These are phyloP conservation scores for Xylona heveae DNA, from an alignment of 495 filamentous ascomycete species.

Conservation along the genomic window DNA sequence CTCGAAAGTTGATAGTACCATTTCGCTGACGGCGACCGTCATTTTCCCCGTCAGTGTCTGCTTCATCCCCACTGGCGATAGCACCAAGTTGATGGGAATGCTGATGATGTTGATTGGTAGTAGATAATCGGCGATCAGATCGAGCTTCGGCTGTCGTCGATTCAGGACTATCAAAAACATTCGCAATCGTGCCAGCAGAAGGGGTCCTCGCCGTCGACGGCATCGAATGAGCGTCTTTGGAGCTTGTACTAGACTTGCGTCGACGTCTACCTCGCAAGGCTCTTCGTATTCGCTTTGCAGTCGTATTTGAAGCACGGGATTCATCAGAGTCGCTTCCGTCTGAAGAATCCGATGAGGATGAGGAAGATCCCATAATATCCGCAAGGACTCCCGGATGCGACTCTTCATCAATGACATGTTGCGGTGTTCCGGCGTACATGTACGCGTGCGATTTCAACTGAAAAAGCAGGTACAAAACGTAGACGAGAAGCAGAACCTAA, in stretches of 20 bases:
- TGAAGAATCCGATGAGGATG: conserved; percentile 28
- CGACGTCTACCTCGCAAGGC: conserved; percentile 44
- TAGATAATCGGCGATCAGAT: conserved; percentile 1
- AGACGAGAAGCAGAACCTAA: conserved; percentile 58
- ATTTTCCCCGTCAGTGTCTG: conserved; percentile 19
- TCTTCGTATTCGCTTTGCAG: conserved; percentile 50
- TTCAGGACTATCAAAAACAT: conserved; percentile 16
- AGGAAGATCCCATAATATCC: conserved; percentile 53
- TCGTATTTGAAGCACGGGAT: conserved; percentile 47
- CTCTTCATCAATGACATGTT: conserved; percentile 62
- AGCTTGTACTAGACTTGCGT: conserved; percentile 54
- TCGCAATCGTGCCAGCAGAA: conserved; percentile 17
- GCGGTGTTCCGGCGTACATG: conserved; percentile 76
- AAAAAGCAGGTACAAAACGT: conserved; percentile 69
- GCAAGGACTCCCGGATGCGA: conserved; percentile 58
- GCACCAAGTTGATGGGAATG: conserved; percentile 12
- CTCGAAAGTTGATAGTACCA: conserved; percentile 15
- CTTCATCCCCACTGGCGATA: conserved; percentile 25
- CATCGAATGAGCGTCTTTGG: conserved; percentile 31
- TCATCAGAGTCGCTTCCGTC: conserved; percentile 44
- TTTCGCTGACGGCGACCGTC: conserved; percentile 2
- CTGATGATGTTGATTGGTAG: too few relatives aligned
- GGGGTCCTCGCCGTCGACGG: conserved; percentile 19
- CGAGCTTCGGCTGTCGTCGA: conserved; percentile 12
- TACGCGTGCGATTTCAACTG: conserved; percentile 84